Conservation (phyloP, 495 filamentous ascomycete species). For the Bacidia gigantensis region DNA sequence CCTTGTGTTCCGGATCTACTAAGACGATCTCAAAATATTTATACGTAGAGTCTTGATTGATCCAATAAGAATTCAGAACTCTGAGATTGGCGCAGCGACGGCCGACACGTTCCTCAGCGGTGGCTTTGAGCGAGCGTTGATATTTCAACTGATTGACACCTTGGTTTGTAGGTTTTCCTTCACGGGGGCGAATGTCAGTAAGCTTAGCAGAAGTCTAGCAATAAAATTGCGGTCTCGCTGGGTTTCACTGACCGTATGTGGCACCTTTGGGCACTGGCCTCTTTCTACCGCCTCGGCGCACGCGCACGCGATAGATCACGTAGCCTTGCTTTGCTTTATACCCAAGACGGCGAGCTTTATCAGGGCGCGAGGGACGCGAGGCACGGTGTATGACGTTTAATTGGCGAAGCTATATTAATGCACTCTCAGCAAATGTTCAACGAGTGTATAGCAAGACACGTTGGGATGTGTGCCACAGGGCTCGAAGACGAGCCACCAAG, state of each 20-base stretch:
- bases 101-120: constrained; percentile 98
- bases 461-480: constrained; percentile 20
- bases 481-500: background rate
- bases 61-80: constrained; percentile 99
- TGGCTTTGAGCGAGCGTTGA: constrained; percentile 94
- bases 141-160: constrained; percentile 99
- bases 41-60: constrained; percentile 99
- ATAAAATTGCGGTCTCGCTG: background rate
- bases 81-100: constrained; percentile 96
- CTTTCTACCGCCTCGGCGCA: constrained; percentile 96
- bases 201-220: background rate
- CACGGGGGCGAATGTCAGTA: constrained; percentile 15
- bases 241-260: constrained; percentile 66
- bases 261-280: constrained; percentile 90
- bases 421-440: constrained; percentile 99
- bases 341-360: constrained; percentile 98
- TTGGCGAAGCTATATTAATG: constrained; percentile 98
- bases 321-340: constrained; percentile 99
- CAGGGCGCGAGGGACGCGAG: constrained; percentile 92
- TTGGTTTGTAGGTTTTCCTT: constrained; percentile 99
- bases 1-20: constrained; percentile 99
- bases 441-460: constrained; percentile 90
- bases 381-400: constrained; percentile 98
- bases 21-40: constrained; percentile 99
- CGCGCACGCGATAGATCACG: constrained; percentile 98